Percentiles rank a stretch among this genome's conserved stretches.
Evolutionary conservation across 179 eudicot genomes (phyloP).

Genomic region (Vitellaria paradoxa): DNA sequence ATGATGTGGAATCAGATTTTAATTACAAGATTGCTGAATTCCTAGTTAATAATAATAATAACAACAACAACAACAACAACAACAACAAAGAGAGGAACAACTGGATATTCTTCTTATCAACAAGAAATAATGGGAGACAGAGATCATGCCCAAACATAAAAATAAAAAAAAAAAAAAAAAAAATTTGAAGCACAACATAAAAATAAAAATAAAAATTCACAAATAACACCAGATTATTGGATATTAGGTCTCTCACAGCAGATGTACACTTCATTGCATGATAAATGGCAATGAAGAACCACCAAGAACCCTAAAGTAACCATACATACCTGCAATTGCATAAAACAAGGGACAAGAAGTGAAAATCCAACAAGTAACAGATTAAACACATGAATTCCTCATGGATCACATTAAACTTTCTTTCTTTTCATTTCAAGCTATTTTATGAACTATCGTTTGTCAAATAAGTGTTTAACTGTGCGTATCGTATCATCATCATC

Average conservation of each 20-base stretch:
- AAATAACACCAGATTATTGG: not conserved
- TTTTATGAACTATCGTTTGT: no score
- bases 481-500: no score
- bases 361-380: no score
- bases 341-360: not conserved
- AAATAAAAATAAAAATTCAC: not conserved
- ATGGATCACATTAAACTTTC: no score
- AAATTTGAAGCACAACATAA: not conserved
- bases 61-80: not conserved
- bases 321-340: slow-evolving; percentile 9
- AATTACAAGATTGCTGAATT: no score
- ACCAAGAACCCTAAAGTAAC: not conserved
- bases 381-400: no score
- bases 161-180: not conserved
- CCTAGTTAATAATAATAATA: no score
- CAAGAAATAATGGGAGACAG: not conserved
- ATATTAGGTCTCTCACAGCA: not conserved
- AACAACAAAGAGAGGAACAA: not conserved
- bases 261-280: slow-evolving; percentile 10
- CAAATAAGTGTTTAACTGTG: no score
- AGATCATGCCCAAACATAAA: not conserved
- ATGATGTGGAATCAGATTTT: no score
- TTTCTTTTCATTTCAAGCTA: no score
- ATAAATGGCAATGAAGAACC: not conserved
- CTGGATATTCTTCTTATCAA: not conserved